phyloP scores from a whole-genome alignment of 345 rosid species.

The Ailanthus altissimus region DNA sequence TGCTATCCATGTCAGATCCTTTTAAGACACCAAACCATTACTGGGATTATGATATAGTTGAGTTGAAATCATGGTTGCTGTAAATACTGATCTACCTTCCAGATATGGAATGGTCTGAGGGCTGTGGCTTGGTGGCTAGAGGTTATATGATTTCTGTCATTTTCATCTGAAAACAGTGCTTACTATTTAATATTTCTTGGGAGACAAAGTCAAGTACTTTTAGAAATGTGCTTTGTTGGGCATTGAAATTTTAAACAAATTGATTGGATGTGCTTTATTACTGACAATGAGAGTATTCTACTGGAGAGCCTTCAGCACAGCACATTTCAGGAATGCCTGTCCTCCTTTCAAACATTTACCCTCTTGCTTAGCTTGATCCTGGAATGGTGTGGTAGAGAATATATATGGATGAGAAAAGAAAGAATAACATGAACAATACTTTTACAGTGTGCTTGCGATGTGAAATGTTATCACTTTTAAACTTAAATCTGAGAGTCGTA shows the following conservation, averaged over 20 bases:
- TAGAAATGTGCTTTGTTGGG: neutral
- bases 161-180: neutral
- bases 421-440: neutral
- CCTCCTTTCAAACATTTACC: neutral
- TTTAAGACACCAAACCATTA: neutral
- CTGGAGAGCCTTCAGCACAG: neutral
- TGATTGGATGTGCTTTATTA: neutral
- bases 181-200: neutral
- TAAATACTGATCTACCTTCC: neutral
- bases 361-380: neutral
- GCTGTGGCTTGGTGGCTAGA: conserved; percentile 1
- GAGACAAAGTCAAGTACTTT: neutral
- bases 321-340: neutral
- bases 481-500: neutral
- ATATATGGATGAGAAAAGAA: neutral
- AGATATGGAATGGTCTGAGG: neutral
- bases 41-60: neutral
- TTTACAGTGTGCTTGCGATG: neutral
- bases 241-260: neutral
- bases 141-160: neutral
- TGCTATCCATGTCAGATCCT: neutral
- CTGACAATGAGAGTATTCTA: neutral
- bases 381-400: neutral
- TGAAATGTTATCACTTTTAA: neutral
- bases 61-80: neutral